Evolutionary conservation across 805 yeast genomes (phyloP).

Genomic region (Wickerhamiella sergipiensis): DNA sequence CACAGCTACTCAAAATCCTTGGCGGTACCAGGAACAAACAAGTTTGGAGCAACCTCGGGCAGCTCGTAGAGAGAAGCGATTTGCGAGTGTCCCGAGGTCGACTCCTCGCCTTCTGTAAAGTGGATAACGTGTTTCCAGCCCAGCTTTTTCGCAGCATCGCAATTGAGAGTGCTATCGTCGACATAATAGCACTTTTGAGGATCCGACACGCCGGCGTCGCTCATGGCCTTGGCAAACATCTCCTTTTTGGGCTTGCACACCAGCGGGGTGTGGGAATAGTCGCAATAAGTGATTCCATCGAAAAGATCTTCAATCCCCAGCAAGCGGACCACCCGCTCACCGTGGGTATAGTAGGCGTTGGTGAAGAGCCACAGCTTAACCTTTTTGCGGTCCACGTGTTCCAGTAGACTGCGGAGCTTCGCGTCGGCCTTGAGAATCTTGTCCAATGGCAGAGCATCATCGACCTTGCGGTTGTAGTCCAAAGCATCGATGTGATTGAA

Average conservation of each 20-base stretch:
- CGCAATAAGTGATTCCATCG: slow-evolving; percentile 90
- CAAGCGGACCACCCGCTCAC: slow-evolving; percentile 59
- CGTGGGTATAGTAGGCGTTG: slow-evolving; percentile 89
- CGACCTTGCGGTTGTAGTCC: slow-evolving; percentile 78
- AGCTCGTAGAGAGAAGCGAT: slow-evolving; percentile 46
- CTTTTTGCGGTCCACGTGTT: slow-evolving; percentile 30
- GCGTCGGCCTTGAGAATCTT: slow-evolving; percentile 49
- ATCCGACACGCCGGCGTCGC: slow-evolving; percentile 42
- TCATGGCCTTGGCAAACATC: slow-evolving; percentile 45
- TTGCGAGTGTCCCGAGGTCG: slow-evolving; percentile 32
- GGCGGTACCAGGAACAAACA: slow-evolving; percentile 24
- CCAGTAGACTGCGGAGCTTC: slow-evolving; percentile 22
- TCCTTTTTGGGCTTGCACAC: slow-evolving; percentile 79
- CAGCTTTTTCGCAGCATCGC: slow-evolving; percentile 52
- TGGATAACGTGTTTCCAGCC: slow-evolving; percentile 68
- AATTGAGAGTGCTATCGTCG: slow-evolving; percentile 77
- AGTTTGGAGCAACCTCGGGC: slow-evolving; percentile 36
- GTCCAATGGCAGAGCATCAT: slow-evolving; percentile 82
- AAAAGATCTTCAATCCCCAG: slow-evolving; percentile 85
- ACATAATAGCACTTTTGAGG: slow-evolving; percentile 48
- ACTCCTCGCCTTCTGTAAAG: slow-evolving; percentile 49
- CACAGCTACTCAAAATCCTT: neutral
- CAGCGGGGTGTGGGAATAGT: slow-evolving; percentile 49
- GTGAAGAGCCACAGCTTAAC: slow-evolving; percentile 85
- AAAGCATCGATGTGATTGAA: slow-evolving; percentile 65